These are phyloP conservation scores for Priceomyces haplophilus DNA, from an alignment of 805 yeast species.

Conservation along the genomic window DNA sequence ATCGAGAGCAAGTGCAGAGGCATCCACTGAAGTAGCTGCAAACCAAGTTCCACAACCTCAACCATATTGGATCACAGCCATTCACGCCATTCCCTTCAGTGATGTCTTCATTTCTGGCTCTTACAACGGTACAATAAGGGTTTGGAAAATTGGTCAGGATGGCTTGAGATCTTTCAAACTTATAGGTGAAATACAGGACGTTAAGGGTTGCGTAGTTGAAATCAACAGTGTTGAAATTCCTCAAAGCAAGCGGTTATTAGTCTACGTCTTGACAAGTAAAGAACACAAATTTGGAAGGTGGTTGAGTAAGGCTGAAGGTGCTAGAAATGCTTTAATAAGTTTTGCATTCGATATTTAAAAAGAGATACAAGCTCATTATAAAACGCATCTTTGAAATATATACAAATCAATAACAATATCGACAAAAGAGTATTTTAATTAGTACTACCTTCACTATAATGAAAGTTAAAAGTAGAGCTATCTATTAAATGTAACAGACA, in stretches of 20 bases:
- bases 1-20: constrained; percentile 41
- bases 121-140: constrained; percentile 70
- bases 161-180: constrained; percentile 58
- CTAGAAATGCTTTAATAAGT: constrained; percentile 63
- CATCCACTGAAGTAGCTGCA: constrained; percentile 48
- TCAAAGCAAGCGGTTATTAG: constrained; percentile 47
- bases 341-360: constrained; percentile 30
- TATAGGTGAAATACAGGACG: constrained; percentile 54
- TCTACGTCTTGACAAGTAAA: constrained; percentile 67
- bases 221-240: constrained; percentile 57
- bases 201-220: constrained; percentile 67
- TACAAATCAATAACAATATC: constrained; percentile 1
- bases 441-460: neutral
- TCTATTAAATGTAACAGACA: too few species aligned
- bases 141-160: constrained; percentile 69
- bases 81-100: constrained; percentile 79
- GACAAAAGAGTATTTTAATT: constrained; percentile 1
- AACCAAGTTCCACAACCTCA: constrained; percentile 64
- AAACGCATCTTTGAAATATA: constrained; percentile 4
- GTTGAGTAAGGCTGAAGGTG: constrained; percentile 59
- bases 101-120: constrained; percentile 88
- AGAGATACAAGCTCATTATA: neutral
- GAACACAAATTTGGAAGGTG: constrained; percentile 91
- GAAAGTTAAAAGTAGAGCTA: too few species aligned
- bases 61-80: constrained; percentile 83